Conservation (phyloP, 129 eudicot genomes). For the Kitagawia praeruptora region DNA sequence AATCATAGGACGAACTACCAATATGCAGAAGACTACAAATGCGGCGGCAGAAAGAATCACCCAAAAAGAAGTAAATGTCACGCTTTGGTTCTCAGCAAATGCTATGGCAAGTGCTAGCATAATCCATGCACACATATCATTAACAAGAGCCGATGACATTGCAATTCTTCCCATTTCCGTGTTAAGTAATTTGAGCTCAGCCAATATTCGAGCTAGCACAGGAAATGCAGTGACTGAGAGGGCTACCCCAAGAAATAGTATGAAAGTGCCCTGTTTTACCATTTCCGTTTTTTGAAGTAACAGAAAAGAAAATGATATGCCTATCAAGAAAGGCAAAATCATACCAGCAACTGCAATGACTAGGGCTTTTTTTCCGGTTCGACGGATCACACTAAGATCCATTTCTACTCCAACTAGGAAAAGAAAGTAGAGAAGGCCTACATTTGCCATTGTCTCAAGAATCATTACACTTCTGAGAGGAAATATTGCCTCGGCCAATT, state of each 20-base stretch:
- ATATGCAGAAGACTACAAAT: slow-evolving; percentile 41
- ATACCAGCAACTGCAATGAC: slow-evolving; percentile 65
- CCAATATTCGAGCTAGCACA: slow-evolving; percentile 67
- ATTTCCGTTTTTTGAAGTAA: slow-evolving; percentile 29
- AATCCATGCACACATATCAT: slow-evolving; percentile 75
- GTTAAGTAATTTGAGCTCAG: slow-evolving; percentile 72
- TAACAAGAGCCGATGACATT: slow-evolving; percentile 68
- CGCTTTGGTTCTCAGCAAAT: slow-evolving; percentile 48
- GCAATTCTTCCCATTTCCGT: slow-evolving; percentile 63
- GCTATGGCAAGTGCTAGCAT: slow-evolving; percentile 73
- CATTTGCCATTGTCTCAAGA: not conserved
- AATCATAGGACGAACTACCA: slow-evolving; percentile 44
- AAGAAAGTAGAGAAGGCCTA: slow-evolving; percentile 45
- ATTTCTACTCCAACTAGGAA: slow-evolving; percentile 83
- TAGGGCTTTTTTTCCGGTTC: slow-evolving; percentile 47
- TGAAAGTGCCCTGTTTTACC: slow-evolving; percentile 48
- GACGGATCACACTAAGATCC: slow-evolving; percentile 60
- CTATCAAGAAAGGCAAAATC: slow-evolving; percentile 67
- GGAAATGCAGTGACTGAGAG: slow-evolving; percentile 88
- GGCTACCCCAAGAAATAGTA: slow-evolving; percentile 71
- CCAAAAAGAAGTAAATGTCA: slow-evolving; percentile 52
- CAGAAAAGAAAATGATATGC: slow-evolving; percentile 50
- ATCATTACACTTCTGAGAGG: not conserved
- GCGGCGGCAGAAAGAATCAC: slow-evolving; percentile 51
- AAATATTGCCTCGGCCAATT: not conserved